Evolutionary conservation across 176 grass and related monocot species (phyloP).

Genomic region (Thinopyrum elongatum): DNA sequence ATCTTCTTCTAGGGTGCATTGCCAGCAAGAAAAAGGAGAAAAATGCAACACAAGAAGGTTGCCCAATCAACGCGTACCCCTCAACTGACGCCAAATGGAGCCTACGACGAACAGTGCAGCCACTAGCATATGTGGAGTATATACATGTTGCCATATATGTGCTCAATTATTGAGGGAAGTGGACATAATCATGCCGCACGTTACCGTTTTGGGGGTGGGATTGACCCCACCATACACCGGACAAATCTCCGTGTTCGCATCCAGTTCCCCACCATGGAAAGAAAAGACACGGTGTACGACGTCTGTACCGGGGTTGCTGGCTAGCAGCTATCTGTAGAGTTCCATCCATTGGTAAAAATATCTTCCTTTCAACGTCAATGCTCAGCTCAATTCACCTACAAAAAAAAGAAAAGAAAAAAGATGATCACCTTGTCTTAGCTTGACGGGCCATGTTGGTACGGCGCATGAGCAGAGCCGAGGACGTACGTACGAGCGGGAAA

Average conservation of each 20-base stretch:
- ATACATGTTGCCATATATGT: not conserved
- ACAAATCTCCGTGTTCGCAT: not conserved
- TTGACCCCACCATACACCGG: not conserved
- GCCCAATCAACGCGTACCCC: not conserved
- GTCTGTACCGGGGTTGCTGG: not conserved
- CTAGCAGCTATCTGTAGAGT: not conserved
- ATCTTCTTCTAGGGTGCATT: no score
- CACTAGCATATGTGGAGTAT: not conserved
- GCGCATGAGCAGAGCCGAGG: not conserved
- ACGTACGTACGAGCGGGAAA: not conserved
- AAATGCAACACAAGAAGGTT: not conserved
- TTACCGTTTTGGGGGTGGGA: constrained; percentile 22
- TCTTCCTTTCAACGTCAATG: no score
- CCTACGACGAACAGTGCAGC: not conserved
- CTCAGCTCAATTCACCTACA: no score
- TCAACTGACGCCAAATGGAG: not conserved
- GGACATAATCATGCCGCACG: not conserved
- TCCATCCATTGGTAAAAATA: not conserved
- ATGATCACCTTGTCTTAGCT: no score
- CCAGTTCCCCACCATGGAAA: not conserved
- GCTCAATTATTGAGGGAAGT: constrained; percentile 29
- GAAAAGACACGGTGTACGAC: not conserved
- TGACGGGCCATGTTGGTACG: not conserved
- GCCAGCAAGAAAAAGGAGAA: no score
- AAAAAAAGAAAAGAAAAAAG: no score